Evolutionary conservation across 2,329 filamentous ascomycete species (phyloP).

Genomic region (Cordyceps farinosa): DNA sequence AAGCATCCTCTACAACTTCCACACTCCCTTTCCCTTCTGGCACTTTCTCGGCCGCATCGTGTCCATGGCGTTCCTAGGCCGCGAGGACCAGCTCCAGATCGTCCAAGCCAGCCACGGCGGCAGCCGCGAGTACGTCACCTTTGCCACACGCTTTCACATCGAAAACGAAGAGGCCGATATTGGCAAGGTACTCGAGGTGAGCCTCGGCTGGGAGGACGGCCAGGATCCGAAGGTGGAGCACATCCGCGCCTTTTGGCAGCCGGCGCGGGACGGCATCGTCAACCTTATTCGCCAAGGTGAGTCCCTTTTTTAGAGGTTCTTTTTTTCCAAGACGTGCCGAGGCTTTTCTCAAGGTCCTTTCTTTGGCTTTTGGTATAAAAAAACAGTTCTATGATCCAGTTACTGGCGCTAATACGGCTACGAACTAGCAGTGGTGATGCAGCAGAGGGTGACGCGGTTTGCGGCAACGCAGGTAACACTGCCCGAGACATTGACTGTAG

Average conservation of each 20-base stretch:
- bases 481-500: no score
- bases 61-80: not conserved
- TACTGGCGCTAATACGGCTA: no score
- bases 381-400: no score
- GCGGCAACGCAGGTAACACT: no score
- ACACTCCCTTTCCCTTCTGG: conserved; percentile 2
- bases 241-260: conserved; percentile 1
- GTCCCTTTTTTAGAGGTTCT: not conserved
- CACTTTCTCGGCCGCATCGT: conserved; percentile 8
- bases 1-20: not conserved
- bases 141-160: not conserved
- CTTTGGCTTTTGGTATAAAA: no score
- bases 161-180: not conserved
- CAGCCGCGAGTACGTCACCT: not conserved
- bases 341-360: no score
- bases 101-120: not conserved
- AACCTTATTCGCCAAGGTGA: not conserved
- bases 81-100: not conserved
- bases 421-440: no score
- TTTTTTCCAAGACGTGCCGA: no score
- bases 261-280: not conserved
- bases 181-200: not conserved
- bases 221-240: not conserved
- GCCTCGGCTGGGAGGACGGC: not conserved
- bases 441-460: no score